A percentile compares a stretch with the other conserved stretches of the same genome.
These are phyloP conservation scores for Alternaria arborescens DNA, from an alignment of 2,329 filamentous ascomycete species.

Conservation along the genomic window DNA sequence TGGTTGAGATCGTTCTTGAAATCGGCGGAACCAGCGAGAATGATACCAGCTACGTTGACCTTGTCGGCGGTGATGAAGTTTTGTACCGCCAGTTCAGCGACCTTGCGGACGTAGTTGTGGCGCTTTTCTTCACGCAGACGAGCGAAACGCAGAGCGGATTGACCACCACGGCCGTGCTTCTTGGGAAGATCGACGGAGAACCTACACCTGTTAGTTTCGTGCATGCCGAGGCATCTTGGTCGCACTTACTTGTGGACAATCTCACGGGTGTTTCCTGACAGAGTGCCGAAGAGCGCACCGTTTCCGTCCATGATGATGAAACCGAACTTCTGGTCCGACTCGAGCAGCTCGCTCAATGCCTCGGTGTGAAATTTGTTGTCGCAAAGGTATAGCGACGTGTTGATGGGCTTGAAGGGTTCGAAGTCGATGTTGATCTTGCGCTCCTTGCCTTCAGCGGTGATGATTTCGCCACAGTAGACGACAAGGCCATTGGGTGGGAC, in stretches of 20 bases:
- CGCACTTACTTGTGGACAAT: constrained; percentile 79
- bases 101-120: constrained; percentile 99
- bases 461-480: constrained; percentile 99
- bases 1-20: constrained; percentile 99
- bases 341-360: constrained; percentile 92
- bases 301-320: constrained; percentile 99
- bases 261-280: constrained; percentile 97
- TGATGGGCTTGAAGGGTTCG: constrained; percentile 99
- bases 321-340: constrained; percentile 98
- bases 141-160: constrained; percentile 98
- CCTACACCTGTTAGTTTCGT: constrained; percentile 13
- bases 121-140: constrained; percentile 99
- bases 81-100: constrained; percentile 95
- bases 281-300: constrained; percentile 93
- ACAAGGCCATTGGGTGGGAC: constrained; percentile 97
- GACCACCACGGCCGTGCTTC: constrained; percentile 99
- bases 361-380: constrained; percentile 99
- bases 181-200: constrained; percentile 98
- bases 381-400: constrained; percentile 98
- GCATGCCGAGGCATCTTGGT: not conserved
- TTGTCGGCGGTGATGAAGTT: constrained; percentile 99
- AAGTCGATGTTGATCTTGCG: constrained; percentile 99
- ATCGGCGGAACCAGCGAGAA: constrained; percentile 95
- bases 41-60: constrained; percentile 94
- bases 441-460: constrained; percentile 98